Conservation (phyloP, 257 asterid species). For the Gentiana dahurica region DNA sequence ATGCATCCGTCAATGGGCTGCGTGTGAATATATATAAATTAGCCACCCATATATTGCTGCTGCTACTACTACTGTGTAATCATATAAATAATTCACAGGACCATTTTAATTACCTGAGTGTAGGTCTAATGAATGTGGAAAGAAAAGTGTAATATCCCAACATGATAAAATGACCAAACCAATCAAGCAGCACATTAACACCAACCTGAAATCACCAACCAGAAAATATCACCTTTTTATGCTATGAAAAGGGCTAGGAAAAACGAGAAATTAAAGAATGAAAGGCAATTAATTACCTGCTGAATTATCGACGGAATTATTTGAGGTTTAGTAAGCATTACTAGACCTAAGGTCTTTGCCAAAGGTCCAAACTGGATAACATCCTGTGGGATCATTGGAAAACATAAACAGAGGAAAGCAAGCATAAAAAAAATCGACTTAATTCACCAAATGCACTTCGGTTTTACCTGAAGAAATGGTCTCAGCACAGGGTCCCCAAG, state of each 20-base stretch:
- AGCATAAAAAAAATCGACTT: slow-evolving; percentile 2
- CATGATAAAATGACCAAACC: slow-evolving; percentile 86
- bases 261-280: background rate
- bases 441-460: background rate
- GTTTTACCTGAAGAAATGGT: slow-evolving; percentile 88
- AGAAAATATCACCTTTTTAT: too few species aligned
- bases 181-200: slow-evolving; percentile 63
- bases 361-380: slow-evolving; percentile 94
- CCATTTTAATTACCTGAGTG: slow-evolving; percentile 39
- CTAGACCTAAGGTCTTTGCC: slow-evolving; percentile 76
- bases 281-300: slow-evolving; percentile 35
- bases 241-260: background rate
- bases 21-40: background rate
- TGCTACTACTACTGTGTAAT: too few species aligned
- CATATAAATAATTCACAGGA: too few species aligned
- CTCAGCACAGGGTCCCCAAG: slow-evolving; percentile 94
- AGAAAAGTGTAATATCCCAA: slow-evolving; percentile 77
- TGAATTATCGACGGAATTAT: slow-evolving; percentile 70
- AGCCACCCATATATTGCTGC: too few species aligned
- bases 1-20: slow-evolving; percentile 48
- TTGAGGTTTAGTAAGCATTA: slow-evolving; percentile 62
- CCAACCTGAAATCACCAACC: slow-evolving; percentile 49
- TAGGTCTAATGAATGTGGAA: slow-evolving; percentile 57
- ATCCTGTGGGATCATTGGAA: slow-evolving; percentile 37
- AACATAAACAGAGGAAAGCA: background rate